Base-by-base conservation (phyloP, 2,329 filamentous ascomycete genomes). In the Hysterium pulicare region DNA sequence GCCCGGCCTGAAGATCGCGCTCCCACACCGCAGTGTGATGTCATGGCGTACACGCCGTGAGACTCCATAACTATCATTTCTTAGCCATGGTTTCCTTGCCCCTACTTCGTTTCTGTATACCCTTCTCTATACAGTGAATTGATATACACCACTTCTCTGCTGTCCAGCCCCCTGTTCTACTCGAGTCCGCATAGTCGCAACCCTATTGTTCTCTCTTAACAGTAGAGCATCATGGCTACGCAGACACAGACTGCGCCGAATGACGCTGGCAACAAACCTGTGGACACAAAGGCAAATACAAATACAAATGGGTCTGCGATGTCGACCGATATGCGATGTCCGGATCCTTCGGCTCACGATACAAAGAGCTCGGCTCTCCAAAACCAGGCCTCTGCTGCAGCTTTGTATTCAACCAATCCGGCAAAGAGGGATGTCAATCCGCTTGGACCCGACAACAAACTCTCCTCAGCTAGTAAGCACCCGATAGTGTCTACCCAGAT, bases 381-480 rank as follows among this genome's bases (percentile, higher is more conserved):
- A 46, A 68, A 72, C 38, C 69, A 72, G 48, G 81, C 81, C 50
- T 81, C 81, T n/a, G 76, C 74, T 9, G 79, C 81, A 46, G 81
- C 81, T 5, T 65, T 84, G 11, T 79, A 79, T 58, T 76, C 71
- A 37, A 77, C 74, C 11, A 70, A 73, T 35, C 56, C 61, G 20
- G 54, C 55, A 10, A 28, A 28, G 13, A 54, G 50, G 54, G 40
- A 60, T 44, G 45, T 55, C 47, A 64, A 62, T 35, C 61, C 69
- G 21, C 68, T 81, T 8, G 77, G 74, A 40, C 59, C 70, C 22
- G 71, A 81, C 55, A 72, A 75, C 47, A 79, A 74, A 67, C 69
- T 81, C 22, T 80, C 77, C 4, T 77, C 78, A 37, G 75, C 75
- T 49, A 73, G 79, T 81, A 61, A 59, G 74, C 67, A 33, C 20